Evolutionary conservation across 345 rosid genomes (phyloP), one percentile per base, ranked within the genome.

Genomic region (Theobroma cacao): DNA sequence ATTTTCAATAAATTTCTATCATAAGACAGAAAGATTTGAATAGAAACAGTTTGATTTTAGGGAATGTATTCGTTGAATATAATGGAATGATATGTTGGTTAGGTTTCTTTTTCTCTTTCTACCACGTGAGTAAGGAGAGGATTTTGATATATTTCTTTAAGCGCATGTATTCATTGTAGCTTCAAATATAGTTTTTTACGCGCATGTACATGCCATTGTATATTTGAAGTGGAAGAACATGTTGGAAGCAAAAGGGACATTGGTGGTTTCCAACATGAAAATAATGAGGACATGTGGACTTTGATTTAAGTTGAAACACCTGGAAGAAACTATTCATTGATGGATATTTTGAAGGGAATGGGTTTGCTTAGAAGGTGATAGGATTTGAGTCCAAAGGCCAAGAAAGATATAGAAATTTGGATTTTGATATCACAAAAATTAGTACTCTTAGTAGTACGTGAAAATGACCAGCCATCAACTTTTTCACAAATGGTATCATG

Each of bases 361-460:
- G 5, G 22, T 31, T 31, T 64, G n/a, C 47, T 64, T 34, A 22
- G 61, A 31, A 63, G 18, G n/a, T 2, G 13, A 48, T 15, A 15
- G 56, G 17, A 12, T 69, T 75, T 61, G 78, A 60, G 41, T 30
- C 22, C 17, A 52, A 11, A 70, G 24, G 43, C 26, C 17, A 20
- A 31, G 59, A 50, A 71, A 71, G 43, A 50, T 71, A 20, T 3
- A 71, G 55, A 31, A 17, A 31, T 71, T 71, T 71, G 60, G 61
- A 33, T 31, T 70, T 31, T 75, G 26, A 36, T 36, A 72, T 24
- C 22, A 45, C 15, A 26, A 7, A 68, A 47, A 48, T 28, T 68
- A 68, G 14, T 13, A 30, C 75, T 8, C 41, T 8, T 20, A 9
- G 43, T 33, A 45, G 2, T 12, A 70, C 20, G 18, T 38, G 14